phyloP scores from a whole-genome alignment of 1,284 basidiomycete species.

The Austroboletus rostrupii region DNA sequence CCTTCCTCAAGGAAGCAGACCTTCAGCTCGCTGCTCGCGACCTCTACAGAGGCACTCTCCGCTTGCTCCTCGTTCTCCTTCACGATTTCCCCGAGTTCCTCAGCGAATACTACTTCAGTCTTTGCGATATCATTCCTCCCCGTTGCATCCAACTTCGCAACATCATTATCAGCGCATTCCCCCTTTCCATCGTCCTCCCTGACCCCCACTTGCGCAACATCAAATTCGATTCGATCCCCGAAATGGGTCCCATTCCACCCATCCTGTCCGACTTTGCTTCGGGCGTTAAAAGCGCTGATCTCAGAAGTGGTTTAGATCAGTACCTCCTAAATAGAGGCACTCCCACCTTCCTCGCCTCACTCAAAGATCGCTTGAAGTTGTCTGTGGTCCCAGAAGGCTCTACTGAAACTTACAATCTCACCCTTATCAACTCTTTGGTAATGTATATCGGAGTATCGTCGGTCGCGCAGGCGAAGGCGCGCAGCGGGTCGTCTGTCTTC shows the following conservation, averaged over 20 bases:
- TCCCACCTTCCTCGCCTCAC: slow-evolving; percentile 68
- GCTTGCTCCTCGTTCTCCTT: slow-evolving; percentile 89
- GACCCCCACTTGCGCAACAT: slow-evolving; percentile 81
- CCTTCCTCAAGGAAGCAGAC: slow-evolving; percentile 83
- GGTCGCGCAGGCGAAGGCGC: slow-evolving; percentile 79
- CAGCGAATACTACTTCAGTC: slow-evolving; percentile 92
- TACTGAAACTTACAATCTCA: slow-evolving; percentile 78
- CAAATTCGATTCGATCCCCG: slow-evolving; percentile 71
- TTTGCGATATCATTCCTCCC: slow-evolving; percentile 89
- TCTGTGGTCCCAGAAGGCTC: slow-evolving; percentile 47
- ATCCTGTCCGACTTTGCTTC: slow-evolving; percentile 89
- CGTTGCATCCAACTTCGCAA: slow-evolving; percentile 96
- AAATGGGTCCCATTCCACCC: slow-evolving; percentile 87
- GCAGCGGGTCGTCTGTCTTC: slow-evolving; percentile 77
- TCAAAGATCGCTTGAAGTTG: slow-evolving; percentile 75
- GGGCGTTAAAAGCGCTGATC: slow-evolving; percentile 74
- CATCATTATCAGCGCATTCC: slow-evolving; percentile 94
- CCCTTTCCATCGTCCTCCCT: slow-evolving; percentile 80
- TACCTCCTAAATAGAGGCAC: slow-evolving; percentile 72
- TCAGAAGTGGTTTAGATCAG: slow-evolving; percentile 77
- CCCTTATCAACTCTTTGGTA: slow-evolving; percentile 88
- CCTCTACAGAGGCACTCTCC: slow-evolving; percentile 89
- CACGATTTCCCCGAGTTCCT: slow-evolving; percentile 99
- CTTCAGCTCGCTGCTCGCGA: slow-evolving; percentile 82
- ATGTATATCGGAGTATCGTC: slow-evolving; percentile 92